phyloP scores from a whole-genome alignment of 2,329 filamentous ascomycete genomes.

The Xylaria sp. region DNA sequence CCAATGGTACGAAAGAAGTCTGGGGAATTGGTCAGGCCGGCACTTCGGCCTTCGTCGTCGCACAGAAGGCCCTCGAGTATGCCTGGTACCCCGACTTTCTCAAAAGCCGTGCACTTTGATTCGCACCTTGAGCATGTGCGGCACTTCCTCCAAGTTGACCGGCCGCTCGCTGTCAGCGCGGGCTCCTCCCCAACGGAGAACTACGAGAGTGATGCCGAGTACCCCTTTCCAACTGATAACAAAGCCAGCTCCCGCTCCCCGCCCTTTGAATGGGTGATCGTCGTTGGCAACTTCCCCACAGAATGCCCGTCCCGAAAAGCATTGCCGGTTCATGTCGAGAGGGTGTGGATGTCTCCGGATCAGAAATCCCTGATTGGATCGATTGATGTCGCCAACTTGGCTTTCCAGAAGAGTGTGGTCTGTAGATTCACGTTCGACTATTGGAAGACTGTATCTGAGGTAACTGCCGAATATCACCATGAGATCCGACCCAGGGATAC shows the following conservation, averaged over 20 bases:
- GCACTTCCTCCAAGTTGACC: conserved; percentile 92
- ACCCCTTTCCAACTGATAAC: conserved; percentile 72
- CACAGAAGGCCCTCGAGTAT: conserved; percentile 87
- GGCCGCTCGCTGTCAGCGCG: conserved; percentile 93
- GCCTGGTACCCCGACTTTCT: conserved; percentile 94
- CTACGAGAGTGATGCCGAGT: conserved; percentile 86
- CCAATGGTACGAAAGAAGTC: conserved; percentile 98
- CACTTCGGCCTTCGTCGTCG: conserved; percentile 77
- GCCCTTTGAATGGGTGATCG: conserved; percentile 84
- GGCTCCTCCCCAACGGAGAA: conserved; percentile 88
- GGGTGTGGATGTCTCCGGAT: conserved; percentile 83
- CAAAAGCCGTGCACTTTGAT: conserved; percentile 98
- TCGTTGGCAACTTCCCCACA: conserved; percentile 78
- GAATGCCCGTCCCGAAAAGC: conserved; percentile 64
- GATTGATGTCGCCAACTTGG: conserved; percentile 82
- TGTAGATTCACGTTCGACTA: conserved; percentile 96
- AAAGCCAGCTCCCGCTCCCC: conserved; percentile 45
- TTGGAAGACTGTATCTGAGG: conserved; percentile 98
- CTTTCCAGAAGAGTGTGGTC: conserved; percentile 87
- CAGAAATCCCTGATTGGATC: conserved; percentile 85
- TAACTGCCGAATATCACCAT: conserved; percentile 83
- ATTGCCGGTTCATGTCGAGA: conserved; percentile 77
- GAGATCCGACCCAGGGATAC: conserved; percentile 71
- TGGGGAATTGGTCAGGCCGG: conserved; percentile 91
- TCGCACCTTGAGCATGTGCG: conserved; percentile 94